These are phyloP conservation scores for Aureobasidium vineae DNA, from an alignment of 2,329 filamentous ascomycete species.

Conservation along the genomic window DNA sequence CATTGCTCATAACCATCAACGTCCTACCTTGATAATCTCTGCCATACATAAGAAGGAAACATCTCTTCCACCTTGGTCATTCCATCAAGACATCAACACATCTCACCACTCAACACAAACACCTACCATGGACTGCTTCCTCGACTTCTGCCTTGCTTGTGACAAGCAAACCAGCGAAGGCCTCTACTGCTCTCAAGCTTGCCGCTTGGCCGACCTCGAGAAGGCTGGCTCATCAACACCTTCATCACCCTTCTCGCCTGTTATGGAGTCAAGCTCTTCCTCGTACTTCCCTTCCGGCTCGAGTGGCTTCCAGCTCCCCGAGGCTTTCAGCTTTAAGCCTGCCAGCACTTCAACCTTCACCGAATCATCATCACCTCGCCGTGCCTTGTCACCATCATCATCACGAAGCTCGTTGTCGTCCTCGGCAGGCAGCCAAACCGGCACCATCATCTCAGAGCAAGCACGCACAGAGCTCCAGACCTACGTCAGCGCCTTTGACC, in stretches of 20 bases:
- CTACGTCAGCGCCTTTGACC: constrained; percentile 88
- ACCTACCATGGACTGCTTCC: constrained; percentile 65
- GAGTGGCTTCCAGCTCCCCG: constrained; percentile 64
- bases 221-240: constrained; percentile 52
- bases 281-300: constrained; percentile 24
- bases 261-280: constrained; percentile 10
- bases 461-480: constrained; percentile 75
- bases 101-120: not conserved
- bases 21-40: constrained; percentile 27
- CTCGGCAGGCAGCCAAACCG: constrained; percentile 51
- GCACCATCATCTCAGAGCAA: constrained; percentile 65
- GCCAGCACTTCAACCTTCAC: constrained; percentile 42
- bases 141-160: constrained; percentile 91
- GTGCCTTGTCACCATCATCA: constrained; percentile 58
- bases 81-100: not conserved
- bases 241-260: constrained; percentile 35
- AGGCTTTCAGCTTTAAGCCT: constrained; percentile 42
- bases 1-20: constrained; percentile 26
- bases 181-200: constrained; percentile 89
- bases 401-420: constrained; percentile 84
- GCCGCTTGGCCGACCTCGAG: constrained; percentile 84
- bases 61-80: not conserved
- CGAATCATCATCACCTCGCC: constrained; percentile 29
- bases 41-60: constrained; percentile 13
- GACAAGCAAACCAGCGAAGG: constrained; percentile 81